phyloP scores from a whole-genome alignment of 2,329 filamentous ascomycete species.

The Colletotrichum euphorbiae region DNA sequence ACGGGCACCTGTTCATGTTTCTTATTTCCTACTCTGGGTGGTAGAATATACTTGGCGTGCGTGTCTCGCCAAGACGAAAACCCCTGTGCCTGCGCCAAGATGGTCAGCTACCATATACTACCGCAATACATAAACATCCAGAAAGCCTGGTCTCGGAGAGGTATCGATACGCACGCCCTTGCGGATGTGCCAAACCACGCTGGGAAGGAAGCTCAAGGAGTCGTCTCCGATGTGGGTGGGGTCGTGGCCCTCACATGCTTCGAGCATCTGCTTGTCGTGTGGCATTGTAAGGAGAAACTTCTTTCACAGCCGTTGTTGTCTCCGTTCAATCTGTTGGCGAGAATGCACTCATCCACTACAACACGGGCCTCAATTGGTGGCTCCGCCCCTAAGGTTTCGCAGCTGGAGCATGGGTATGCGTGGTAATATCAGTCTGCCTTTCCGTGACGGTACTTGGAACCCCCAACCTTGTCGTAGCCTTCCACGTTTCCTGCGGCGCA shows the following conservation, averaged over 20 bases:
- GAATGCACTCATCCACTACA: not conserved
- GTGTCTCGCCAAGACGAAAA: constrained; percentile 16
- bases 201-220: constrained; percentile 26
- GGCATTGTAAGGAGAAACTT: constrained; percentile 24
- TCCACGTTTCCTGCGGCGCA: no score
- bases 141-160: constrained; percentile 17
- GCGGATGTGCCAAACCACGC: constrained; percentile 22
- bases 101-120: constrained; percentile 4
- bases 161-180: constrained; percentile 35
- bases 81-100: constrained; percentile 16
- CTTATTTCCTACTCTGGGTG: constrained; percentile 36
- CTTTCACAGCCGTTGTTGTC: constrained; percentile 3
- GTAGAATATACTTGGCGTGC: constrained; percentile 20
- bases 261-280: constrained; percentile 33
- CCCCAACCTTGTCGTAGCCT: no score
- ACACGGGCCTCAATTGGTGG: not conserved
- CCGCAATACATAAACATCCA: not conserved
- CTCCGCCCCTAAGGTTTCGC: no score
- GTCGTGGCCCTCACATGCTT: constrained; percentile 36
- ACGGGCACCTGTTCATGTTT: constrained; percentile 34
- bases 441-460: no score
- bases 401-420: no score
- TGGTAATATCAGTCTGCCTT: no score
- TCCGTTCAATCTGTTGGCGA: not conserved
- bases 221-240: constrained; percentile 34